Conservation (phyloP, 352 stramenopile species). For the Pythium oligandrum region DNA sequence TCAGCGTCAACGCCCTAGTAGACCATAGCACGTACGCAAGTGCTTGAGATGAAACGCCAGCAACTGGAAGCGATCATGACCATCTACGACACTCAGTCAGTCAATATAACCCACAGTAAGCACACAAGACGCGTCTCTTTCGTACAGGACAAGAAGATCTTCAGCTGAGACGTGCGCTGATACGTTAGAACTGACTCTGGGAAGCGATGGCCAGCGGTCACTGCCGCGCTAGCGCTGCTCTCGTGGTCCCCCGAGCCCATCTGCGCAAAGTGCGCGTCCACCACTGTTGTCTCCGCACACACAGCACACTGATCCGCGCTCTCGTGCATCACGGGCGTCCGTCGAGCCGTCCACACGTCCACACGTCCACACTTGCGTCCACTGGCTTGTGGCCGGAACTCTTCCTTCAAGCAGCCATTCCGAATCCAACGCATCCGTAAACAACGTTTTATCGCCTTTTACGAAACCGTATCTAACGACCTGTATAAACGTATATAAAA, state of each 20-base stretch:
- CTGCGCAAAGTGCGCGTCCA: not conserved
- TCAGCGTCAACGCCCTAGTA: not conserved
- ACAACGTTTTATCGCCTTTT: no score
- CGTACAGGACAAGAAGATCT: slow-evolving; percentile 76
- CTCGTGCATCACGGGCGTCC: not conserved
- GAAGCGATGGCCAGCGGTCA: not conserved
- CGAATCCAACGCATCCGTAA: no score
- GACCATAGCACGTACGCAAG: slow-evolving; percentile 25
- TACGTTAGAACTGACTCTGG: slow-evolving; percentile 21
- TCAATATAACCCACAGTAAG: not conserved
- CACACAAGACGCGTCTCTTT: not conserved
- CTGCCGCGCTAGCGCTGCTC: no score
- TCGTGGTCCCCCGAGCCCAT: no score
- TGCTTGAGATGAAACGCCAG: slow-evolving; percentile 69
- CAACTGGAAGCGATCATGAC: slow-evolving; percentile 68
- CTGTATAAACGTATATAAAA: not conserved
- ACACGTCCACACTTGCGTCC: no score
- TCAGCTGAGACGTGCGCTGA: slow-evolving; percentile 39
- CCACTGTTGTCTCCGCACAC: slow-evolving; percentile 5
- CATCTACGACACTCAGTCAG: slow-evolving; percentile 27
- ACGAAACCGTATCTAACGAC: no score
- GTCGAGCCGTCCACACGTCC: no score
- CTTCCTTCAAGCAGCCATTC: no score
- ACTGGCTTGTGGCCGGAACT: no score
- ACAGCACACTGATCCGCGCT: slow-evolving; percentile 4